Evolutionary conservation across 129 eudicot species (phyloP).

Genomic region (Calendula officinalis): DNA sequence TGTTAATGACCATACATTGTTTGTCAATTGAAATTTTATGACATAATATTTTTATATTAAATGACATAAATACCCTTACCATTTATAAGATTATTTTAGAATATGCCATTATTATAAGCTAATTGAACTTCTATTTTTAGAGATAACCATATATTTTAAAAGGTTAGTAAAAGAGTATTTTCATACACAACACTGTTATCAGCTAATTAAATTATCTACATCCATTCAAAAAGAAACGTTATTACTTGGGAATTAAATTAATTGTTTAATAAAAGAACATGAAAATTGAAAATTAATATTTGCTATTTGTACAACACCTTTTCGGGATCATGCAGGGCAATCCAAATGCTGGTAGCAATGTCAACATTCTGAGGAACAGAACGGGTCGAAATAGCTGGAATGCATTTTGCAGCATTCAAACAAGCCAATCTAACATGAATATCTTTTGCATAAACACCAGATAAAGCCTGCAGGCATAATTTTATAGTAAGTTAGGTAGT

Average conservation of each 20-base stretch:
- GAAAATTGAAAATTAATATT: background rate
- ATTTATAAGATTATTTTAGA: no score
- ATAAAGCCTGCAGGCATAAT: slow-evolving; percentile 58
- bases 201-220: background rate
- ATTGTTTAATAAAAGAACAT: background rate
- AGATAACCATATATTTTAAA: background rate
- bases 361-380: slow-evolving; percentile 75
- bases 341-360: slow-evolving; percentile 96
- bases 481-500: slow-evolving; percentile 1
- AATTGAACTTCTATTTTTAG: background rate
- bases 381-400: slow-evolving; percentile 86
- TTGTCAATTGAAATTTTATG: no score
- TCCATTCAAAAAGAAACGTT: background rate
- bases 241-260: background rate
- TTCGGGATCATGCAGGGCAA: slow-evolving; percentile 90
- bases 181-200: background rate
- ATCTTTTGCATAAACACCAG: slow-evolving; percentile 96
- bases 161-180: no score
- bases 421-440: slow-evolving; percentile 93
- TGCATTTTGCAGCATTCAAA: slow-evolving; percentile 90
- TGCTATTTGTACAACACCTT: slow-evolving; percentile 49
- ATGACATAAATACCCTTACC: no score
- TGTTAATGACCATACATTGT: no score
- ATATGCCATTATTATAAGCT: no score
- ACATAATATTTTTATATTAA: no score